phyloP scores from a whole-genome alignment of 2,329 filamentous ascomycete species.

The Colletotrichum sp. region DNA sequence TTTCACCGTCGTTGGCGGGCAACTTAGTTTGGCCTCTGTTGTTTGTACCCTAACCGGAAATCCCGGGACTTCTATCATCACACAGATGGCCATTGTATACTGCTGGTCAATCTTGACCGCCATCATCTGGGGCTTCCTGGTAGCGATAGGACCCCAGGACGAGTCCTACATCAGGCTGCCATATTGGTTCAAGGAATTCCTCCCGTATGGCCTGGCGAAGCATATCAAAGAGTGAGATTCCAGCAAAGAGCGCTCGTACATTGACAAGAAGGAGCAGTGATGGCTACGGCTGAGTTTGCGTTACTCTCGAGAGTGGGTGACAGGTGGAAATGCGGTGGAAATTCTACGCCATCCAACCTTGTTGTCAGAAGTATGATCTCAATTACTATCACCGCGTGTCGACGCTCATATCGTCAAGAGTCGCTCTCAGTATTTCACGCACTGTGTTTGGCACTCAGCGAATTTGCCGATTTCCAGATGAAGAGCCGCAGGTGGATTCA shows the following conservation, averaged over 20 bases:
- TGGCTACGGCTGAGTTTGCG: accelerated
- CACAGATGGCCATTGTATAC: not conserved
- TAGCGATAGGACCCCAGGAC: not conserved
- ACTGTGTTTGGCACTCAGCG: not conserved
- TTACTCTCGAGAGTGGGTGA: not conserved
- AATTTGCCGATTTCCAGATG: not conserved
- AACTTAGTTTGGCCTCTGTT: too few species aligned
- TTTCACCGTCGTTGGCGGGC: too few species aligned
- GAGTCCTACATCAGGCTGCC: not conserved
- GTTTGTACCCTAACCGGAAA: too few species aligned
- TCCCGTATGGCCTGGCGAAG: not conserved
- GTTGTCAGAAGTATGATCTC: not conserved
- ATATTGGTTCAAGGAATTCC: not conserved
- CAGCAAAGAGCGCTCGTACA: not conserved
- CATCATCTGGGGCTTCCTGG: not conserved
- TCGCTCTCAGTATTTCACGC: not conserved
- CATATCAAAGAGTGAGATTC: not conserved
- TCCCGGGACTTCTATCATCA: not conserved
- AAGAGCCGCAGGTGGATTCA: not conserved
- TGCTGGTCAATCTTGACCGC: not conserved
- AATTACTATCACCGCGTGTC: not conserved
- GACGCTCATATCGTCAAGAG: not conserved
- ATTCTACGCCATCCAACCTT: not conserved
- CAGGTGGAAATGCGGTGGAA: not conserved
- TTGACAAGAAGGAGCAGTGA: not conserved